Base-by-base conservation (phyloP, 345 rosid genomes). In the Hypericum perforatum region DNA sequence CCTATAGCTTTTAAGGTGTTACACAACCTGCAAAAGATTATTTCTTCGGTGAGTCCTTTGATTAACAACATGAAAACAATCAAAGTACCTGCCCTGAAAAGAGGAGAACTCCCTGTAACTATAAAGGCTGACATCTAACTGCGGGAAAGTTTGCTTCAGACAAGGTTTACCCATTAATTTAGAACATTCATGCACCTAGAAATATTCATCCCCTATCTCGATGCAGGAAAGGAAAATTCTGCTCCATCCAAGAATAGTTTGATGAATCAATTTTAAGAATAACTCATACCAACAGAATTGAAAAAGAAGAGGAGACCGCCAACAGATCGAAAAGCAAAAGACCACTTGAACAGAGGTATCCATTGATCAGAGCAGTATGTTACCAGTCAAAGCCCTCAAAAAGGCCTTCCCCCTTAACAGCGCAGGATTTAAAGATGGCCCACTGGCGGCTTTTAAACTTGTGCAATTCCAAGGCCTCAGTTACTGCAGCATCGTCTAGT, bases 381-480 rank as follows among this genome's bases (percentile, higher is more conserved):
- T 74, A 84, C 91, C 91, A 84, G 71, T 84, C 85, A 61, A 84
- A 65, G 66, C 91, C 91, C 66, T 84, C 84, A 49, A 76, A 84
- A 22, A 84, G 84, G 49, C 87, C 87, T 65, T 78, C 91, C 41
- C 84, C 87, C 65, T 84, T 84, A 42, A 69, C 45, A 5, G 91
- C 91, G 64, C 80, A 84, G 41, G 91, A 74, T 64, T 80, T 80
- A 57, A 84, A 84, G 57, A 84, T 84, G 56, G 84, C 54, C 91
- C 69, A n/a, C 15, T 59, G 64, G 32, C 61, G 58, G 54, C 12
- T 39, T 41, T 73, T 68, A 15, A 62, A 53, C 45, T 51, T 56
- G 61, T 63, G 69, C 62, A 63, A 56, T 51, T 59, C 65, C 36
- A 69, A 42, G 14, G 65, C 69, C 58, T 69, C 69, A 9, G 69